Evolutionary conservation across 257 asterid genomes (phyloP), one percentile per base, ranked within the genome.

Genomic region (Solanum dulcamara): DNA sequence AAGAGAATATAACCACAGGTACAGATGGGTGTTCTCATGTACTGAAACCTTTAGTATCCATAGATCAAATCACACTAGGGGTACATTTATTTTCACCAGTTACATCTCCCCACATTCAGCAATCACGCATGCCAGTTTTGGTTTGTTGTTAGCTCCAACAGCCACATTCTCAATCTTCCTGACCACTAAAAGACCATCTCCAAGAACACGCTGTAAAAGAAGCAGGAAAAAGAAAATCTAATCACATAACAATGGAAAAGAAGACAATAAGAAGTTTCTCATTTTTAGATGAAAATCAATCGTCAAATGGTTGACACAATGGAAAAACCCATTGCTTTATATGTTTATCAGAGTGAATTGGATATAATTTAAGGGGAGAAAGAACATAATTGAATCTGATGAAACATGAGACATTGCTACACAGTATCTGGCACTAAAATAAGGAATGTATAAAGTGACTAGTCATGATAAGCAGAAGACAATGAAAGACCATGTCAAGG

Each of bases 51-150:
- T 59, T 37, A 35, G 50, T 37, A 11, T 20, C 48, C 10, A 33
- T 33, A 68, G 15, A 68, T 24, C 77, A 42, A 38, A 75, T 75
- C 35, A 33, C 30, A 33, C 30, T 18, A 37, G 22, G 64, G 9
- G 44, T 79, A 30, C 26, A 79, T 79, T 79, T 28, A 18, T 48
- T 50, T 79, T 48, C 64, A 79, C 44, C 60, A 79, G 82, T 90
- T 90, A 96, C 99, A 96, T 96, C 89, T 96, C 99, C 79, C 99
- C 99, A 66, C 99, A 93, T 87, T 96, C 97, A 32, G 99, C 95
- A 86, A 96, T 92, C 60, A 91, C 92, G 35, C 97, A 94, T 53
- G 98, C 91, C 89, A 96, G 87, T 85, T 95, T 95, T 50, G 99
- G 99, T 51, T 94, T 92, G 85, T 89, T 93, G 89, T 96, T 95